Percentiles rank a stretch among this genome's conserved stretches.
Conservation (phyloP, 352 stramenopile species). For the Globisporangium spinosum region DNA sequence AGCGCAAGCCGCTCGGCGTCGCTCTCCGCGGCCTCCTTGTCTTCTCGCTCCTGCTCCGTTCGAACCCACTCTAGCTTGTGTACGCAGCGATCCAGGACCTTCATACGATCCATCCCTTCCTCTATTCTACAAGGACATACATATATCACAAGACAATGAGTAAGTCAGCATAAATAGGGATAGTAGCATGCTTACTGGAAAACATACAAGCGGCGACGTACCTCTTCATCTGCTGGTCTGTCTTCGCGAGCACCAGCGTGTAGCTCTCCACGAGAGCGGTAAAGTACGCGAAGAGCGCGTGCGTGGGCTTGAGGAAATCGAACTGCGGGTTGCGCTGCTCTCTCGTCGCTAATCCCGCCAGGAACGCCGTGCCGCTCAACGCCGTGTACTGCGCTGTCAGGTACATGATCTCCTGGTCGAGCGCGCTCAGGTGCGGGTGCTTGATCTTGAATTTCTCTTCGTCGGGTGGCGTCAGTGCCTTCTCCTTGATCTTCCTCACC, state of each 20-base stretch:
- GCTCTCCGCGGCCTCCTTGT: slow-evolving; percentile 64
- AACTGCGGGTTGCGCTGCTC: slow-evolving; percentile 98
- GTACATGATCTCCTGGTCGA: slow-evolving; percentile 98
- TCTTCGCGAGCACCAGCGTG: slow-evolving; percentile 79
- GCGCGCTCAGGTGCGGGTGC: slow-evolving; percentile 85
- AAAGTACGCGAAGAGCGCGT: slow-evolving; percentile 98
- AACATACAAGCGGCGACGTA: slow-evolving; percentile 17
- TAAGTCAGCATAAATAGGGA: not conserved
- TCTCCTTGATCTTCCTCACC: slow-evolving; percentile 92
- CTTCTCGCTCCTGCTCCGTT: slow-evolving; percentile 68
- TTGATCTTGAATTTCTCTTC: slow-evolving; percentile 85
- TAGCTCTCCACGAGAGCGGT: slow-evolving; percentile 97
- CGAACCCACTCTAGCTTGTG: slow-evolving; percentile 81
- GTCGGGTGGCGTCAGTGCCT: slow-evolving; percentile 54
- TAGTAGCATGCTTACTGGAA: not conserved
- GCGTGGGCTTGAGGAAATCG: slow-evolving; percentile 97
- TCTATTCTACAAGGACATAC: slow-evolving; percentile 33
- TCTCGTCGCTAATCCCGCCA: slow-evolving; percentile 90
- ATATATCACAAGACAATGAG: not conserved
- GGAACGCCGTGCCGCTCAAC: slow-evolving; percentile 93
- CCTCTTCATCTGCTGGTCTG: slow-evolving; percentile 64
- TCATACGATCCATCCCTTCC: slow-evolving; percentile 78
- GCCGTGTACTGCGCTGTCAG: slow-evolving; percentile 98
- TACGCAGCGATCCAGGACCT: slow-evolving; percentile 82
- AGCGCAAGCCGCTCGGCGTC: slow-evolving; percentile 72